phyloP scores from a whole-genome alignment of 441 rosid species.

The Erodium chrysanthum region DNA sequence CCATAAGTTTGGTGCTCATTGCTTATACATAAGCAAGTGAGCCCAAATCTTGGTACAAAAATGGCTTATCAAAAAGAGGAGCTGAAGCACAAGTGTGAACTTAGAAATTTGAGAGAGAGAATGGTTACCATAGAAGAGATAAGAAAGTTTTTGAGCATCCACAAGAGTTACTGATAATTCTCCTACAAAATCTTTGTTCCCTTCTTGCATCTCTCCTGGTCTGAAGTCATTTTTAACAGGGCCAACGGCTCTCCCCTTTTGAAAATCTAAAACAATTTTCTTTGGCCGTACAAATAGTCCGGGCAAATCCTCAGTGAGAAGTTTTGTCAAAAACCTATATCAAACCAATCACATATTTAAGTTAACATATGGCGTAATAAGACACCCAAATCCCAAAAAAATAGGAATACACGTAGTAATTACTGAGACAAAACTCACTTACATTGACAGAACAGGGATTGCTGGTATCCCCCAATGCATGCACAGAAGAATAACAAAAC shows the following conservation, averaged over 20 bases:
- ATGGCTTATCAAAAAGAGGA: no score
- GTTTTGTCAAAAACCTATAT: constrained; percentile 80
- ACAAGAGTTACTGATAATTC: constrained; percentile 88
- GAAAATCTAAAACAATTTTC: constrained; percentile 92
- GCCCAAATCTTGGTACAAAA: no score
- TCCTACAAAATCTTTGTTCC: constrained; percentile 79
- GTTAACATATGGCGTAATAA: not conserved
- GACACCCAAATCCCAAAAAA: no score
- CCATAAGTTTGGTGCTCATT: no score
- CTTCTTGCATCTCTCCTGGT: constrained; percentile 79
- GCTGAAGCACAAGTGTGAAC: no score
- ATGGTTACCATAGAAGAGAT: constrained; percentile 54
- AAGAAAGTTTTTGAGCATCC: constrained; percentile 75
- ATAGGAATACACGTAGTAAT: no score
- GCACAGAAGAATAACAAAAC: constrained; percentile 28
- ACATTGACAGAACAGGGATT: constrained; percentile 93
- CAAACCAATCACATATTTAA: not conserved
- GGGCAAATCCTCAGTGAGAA: constrained; percentile 89
- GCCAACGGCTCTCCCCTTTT: constrained; percentile 86
- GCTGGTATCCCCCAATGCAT: constrained; percentile 49
- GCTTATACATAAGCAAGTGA: no score
- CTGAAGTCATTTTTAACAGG: constrained; percentile 53
- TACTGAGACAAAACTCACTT: constrained; percentile 27
- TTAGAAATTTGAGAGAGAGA: constrained; percentile 1
- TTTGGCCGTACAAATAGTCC: constrained; percentile 84